Evolutionary conservation across 441 rosid species (phyloP), one percentile per base, ranked within the genome.

Genomic region (Corymbia citriodora): DNA sequence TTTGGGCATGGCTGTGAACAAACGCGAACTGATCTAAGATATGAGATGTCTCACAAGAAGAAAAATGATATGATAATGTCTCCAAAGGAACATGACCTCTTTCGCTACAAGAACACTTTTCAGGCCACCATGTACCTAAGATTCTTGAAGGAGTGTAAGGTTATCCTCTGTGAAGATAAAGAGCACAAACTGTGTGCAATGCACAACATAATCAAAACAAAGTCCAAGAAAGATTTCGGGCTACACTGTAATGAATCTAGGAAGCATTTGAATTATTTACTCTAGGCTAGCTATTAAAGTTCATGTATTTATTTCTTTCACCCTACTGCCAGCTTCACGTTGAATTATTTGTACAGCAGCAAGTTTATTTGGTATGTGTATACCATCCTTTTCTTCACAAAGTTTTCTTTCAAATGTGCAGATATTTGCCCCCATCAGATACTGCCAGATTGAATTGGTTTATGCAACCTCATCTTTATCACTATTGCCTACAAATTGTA

Each of bases 11-110:
- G 93, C 93, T 29, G 89, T 92, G 89, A 94, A 95, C 90, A 91
- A 96, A 74, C 93, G 96, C 93, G 95, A 94, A 95, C 92, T 93
- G 93, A 93, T 92, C 92, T 95, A 92, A 91, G 88, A 92, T 92
- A 74, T 70, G 29, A 57, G 79, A 88, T 49, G 61, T 65, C 87
- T 83, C 81, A 25, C 7, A 1, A 21, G 16, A 74, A 74, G 52
- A 45, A 45, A 79, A 79, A 79, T 79, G 29, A 79, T 23, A 45
- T 79, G n/a, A 79, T 23, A 79, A 79, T 79, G 52, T 23, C 85
- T 45, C 45, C 4, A 9, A 45, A 79, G 85, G 85, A 74, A 79
- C 14, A 45, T 79, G 85, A 45, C 85, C 83, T 45, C 52, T 79
- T 79, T 23, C 7, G 10, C 50, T 45, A 45, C 18, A 45, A 36